Evolutionary conservation across 306 rosid species (phyloP).

Genomic region (Prunus mume): DNA sequence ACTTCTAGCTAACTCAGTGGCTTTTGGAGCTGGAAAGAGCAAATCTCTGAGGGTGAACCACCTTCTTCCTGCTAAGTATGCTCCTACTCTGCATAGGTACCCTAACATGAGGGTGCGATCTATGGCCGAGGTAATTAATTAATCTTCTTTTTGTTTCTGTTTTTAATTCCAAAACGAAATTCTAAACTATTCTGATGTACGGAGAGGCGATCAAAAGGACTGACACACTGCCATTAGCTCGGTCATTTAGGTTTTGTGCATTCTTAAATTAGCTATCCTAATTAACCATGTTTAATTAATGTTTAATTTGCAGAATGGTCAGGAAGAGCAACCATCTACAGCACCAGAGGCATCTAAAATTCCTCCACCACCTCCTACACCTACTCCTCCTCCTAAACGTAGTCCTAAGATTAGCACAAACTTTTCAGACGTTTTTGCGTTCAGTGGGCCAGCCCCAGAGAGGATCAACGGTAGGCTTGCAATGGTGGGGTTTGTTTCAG

Average conservation of each 20-base stretch:
- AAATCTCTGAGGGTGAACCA: slow-evolving; percentile 27
- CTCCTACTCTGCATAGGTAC: slow-evolving; percentile 16
- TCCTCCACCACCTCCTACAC: background rate
- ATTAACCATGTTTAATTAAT: background rate
- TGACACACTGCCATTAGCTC: too few species aligned
- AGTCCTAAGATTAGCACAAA: slow-evolving; percentile 50
- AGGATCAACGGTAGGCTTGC: slow-evolving; percentile 90
- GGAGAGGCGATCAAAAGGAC: background rate
- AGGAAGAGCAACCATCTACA: slow-evolving; percentile 6
- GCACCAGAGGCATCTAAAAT: background rate
- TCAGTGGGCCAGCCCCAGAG: slow-evolving; percentile 88
- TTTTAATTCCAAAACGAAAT: background rate
- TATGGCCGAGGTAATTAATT: slow-evolving; percentile 41
- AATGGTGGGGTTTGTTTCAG: slow-evolving; percentile 80
- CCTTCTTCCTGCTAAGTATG: slow-evolving; percentile 19
- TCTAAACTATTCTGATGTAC: background rate
- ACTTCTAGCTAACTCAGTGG: slow-evolving; percentile 27
- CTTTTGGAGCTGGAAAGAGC: slow-evolving; percentile 10
- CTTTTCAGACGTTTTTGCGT: slow-evolving; percentile 56
- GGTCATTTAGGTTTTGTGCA: background rate
- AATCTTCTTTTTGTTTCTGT: background rate
- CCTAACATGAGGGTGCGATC: slow-evolving; percentile 27
- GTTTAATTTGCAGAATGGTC: background rate
- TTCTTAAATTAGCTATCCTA: background rate
- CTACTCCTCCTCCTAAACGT: background rate